phyloP scores from a whole-genome alignment of 1,139 yeast species.

The Candida gigantensis region DNA sequence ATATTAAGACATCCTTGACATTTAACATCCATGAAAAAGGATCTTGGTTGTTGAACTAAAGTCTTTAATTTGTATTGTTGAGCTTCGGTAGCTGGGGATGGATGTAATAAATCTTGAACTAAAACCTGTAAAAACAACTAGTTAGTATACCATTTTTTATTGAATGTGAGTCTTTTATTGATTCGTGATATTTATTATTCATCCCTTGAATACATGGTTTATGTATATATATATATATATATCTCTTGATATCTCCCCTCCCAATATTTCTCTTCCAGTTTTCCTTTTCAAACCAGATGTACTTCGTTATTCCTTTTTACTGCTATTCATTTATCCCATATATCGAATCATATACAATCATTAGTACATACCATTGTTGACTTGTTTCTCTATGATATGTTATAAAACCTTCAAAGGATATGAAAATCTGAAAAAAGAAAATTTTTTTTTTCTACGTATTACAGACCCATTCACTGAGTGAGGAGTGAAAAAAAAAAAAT shows the following conservation, averaged over 20 bases:
- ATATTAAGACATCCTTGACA: conserved; percentile 99
- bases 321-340: too few relatives aligned
- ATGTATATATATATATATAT: too few relatives aligned
- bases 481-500: too few relatives aligned
- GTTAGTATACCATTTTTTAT: conserved; percentile 3
- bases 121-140: conserved; percentile 55
- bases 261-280: too few relatives aligned
- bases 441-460: too few relatives aligned
- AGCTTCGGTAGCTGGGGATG: conserved; percentile 93
- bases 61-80: conserved; percentile 96
- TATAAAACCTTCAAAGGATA: background rate
- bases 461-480: background rate
- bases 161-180: too few relatives aligned
- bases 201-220: too few relatives aligned
- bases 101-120: conserved; percentile 97
- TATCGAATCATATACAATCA: too few relatives aligned
- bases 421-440: background rate
- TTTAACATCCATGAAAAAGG: conserved; percentile 98
- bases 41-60: conserved; percentile 96
- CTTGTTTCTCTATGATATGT: conserved; percentile 7
- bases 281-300: too few relatives aligned
- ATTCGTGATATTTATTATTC: too few relatives aligned
- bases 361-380: conserved; percentile 6
- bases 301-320: too few relatives aligned
- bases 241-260: too few relatives aligned